Percentiles rank a stretch among this genome's conserved stretches.
phyloP scores from a whole-genome alignment of 768 basidiomycete species.

The Exidia glandulosa region DNA sequence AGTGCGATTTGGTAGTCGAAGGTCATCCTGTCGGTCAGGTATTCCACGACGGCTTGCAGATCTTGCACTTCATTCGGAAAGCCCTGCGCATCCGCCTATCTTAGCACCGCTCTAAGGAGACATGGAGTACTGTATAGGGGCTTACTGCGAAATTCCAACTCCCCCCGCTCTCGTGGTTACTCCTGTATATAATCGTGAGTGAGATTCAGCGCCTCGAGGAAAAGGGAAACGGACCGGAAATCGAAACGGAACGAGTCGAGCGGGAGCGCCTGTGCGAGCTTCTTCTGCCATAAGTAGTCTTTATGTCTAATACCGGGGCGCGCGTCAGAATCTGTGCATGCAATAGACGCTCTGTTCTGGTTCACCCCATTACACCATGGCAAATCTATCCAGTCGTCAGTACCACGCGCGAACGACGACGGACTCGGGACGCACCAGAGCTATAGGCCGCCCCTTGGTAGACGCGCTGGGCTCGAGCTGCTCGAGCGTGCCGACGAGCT shows the following conservation, averaged over 20 bases:
- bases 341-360: slow-evolving; percentile 38
- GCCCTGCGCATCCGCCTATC: too few relatives aligned
- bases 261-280: slow-evolving; percentile 50
- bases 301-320: too few relatives aligned
- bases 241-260: slow-evolving; percentile 81
- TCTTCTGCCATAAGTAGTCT: slow-evolving; percentile 73
- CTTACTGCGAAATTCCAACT: slow-evolving; percentile 52
- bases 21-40: slow-evolving; percentile 40
- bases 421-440: slow-evolving; percentile 38
- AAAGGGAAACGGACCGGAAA: slow-evolving; percentile 71
- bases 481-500: slow-evolving; percentile 51
- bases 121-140: too few relatives aligned
- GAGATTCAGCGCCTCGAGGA: neutral
- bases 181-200: slow-evolving; percentile 44
- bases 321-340: neutral
- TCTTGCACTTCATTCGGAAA: slow-evolving; percentile 55
- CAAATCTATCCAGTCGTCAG: slow-evolving; percentile 40
- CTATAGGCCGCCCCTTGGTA: slow-evolving; percentile 49
- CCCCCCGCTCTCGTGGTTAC: slow-evolving; percentile 68
- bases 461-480: slow-evolving; percentile 39
- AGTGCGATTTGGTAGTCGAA: slow-evolving; percentile 62
- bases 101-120: too few relatives aligned
- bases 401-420: neutral
- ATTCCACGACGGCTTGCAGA: slow-evolving; percentile 50
- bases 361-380: slow-evolving; percentile 73